These are phyloP conservation scores for Galerina marginata DNA, from an alignment of 768 basidiomycete species.

Conservation along the genomic window DNA sequence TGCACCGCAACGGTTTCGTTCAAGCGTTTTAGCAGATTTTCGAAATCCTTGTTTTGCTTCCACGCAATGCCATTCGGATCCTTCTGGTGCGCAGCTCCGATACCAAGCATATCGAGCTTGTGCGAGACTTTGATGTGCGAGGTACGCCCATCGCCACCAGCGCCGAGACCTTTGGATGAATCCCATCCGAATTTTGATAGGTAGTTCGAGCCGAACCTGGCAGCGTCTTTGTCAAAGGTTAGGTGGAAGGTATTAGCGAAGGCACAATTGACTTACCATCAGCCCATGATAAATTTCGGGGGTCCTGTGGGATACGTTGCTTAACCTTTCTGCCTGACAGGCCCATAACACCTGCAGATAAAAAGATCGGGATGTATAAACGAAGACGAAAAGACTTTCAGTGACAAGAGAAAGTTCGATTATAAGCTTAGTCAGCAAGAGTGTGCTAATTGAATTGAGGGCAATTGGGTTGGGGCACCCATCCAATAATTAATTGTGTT, in stretches of 20 bases:
- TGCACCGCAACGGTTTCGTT: slow-evolving; percentile 47
- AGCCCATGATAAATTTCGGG: slow-evolving; percentile 83
- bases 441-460: not conserved
- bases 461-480: not conserved
- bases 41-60: slow-evolving; percentile 88
- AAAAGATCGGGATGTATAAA: not conserved
- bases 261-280: slow-evolving; percentile 57
- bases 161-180: slow-evolving; percentile 74
- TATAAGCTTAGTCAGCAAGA: slow-evolving; percentile 6
- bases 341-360: slow-evolving; percentile 57
- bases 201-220: slow-evolving; percentile 82
- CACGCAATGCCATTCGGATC: slow-evolving; percentile 80
- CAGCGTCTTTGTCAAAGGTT: slow-evolving; percentile 60
- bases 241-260: not conserved
- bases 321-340: slow-evolving; percentile 78
- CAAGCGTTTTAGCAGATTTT: slow-evolving; percentile 69
- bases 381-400: not conserved
- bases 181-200: slow-evolving; percentile 90
- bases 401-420: not conserved
- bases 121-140: slow-evolving; percentile 78
- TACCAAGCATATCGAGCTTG: slow-evolving; percentile 87
- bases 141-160: slow-evolving; percentile 70
- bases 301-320: slow-evolving; percentile 80
- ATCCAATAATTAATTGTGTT: slow-evolving; percentile 17
- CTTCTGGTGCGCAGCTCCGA: slow-evolving; percentile 72